A percentile compares a stretch with the other conserved stretches of the same genome.
Evolutionary conservation across 2,329 filamentous ascomycete species (phyloP).

Genomic region (Cladophialophora exuberans): DNA sequence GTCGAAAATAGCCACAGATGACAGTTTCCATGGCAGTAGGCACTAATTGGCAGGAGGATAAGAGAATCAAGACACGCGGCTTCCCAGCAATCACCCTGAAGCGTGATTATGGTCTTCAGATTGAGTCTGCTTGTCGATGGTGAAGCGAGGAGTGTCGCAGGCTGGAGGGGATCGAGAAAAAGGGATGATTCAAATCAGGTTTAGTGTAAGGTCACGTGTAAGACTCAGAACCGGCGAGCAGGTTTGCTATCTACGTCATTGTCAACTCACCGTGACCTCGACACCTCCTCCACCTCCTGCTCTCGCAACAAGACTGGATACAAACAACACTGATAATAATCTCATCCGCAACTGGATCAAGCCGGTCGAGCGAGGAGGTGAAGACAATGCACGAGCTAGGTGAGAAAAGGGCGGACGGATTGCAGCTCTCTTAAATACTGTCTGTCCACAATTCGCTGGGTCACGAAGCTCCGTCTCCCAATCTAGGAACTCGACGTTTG

Average conservation of each 20-base stretch:
- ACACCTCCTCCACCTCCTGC: not conserved
- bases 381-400: too few relatives aligned
- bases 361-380: too few relatives aligned
- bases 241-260: not conserved
- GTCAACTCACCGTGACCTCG: conserved; percentile 10
- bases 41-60: too few relatives aligned
- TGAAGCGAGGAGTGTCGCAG: conserved; percentile 19
- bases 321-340: too few relatives aligned
- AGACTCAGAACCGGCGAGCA: too few relatives aligned
- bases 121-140: conserved; percentile 9
- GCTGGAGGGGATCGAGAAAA: conserved; percentile 79
- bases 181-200: conserved; percentile 47
- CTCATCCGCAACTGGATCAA: too few relatives aligned
- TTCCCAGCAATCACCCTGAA: conserved; percentile 7
- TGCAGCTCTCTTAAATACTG: too few relatives aligned
- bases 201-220: not conserved
- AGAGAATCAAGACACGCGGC: not conserved
- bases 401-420: too few relatives aligned
- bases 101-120: not conserved
- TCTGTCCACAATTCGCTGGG: too few relatives aligned
- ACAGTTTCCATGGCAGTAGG: not conserved
- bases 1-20: not conserved
- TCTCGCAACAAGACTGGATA: too few relatives aligned
- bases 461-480: too few relatives aligned
- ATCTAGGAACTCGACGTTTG: too few relatives aligned